phyloP scores from a whole-genome alignment of 2,329 filamentous ascomycete genomes.

The Parastagonospora nodorum region DNA sequence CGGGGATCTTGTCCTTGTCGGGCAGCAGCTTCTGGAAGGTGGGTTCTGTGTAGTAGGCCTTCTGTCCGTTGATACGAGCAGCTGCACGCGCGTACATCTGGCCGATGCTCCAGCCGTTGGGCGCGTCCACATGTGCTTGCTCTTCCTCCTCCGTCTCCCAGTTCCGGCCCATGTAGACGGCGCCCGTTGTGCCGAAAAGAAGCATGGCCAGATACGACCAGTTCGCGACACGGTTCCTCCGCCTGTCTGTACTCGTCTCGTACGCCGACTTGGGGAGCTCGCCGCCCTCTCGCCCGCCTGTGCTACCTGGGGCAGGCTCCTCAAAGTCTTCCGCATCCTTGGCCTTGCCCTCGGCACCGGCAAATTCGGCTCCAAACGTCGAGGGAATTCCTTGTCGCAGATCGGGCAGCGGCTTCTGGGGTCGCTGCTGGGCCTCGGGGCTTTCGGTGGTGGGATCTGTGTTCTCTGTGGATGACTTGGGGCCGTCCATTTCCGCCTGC shows the following conservation, averaged over 20 bases:
- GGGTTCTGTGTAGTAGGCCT: conserved; percentile 94
- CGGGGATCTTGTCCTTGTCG: conserved; percentile 62
- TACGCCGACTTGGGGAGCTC: conserved; percentile 81
- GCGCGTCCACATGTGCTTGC: conserved; percentile 68
- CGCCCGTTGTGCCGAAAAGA: conserved; percentile 60
- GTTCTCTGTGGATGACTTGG: conserved; percentile 41
- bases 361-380: conserved; percentile 79
- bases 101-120: conserved; percentile 76
- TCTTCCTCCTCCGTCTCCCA: conserved; percentile 81
- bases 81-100: conserved; percentile 82
- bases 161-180: conserved; percentile 81
- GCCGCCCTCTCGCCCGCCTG: conserved; percentile 61
- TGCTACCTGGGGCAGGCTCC: conserved; percentile 51
- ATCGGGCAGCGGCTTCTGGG: conserved; percentile 76
- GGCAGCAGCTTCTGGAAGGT: conserved; percentile 92
- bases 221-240: conserved; percentile 76
- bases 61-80: conserved; percentile 74
- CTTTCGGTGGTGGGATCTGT: conserved; percentile 49
- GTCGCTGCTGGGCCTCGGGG: conserved; percentile 48
- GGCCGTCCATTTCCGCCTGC: conserved; percentile 46
- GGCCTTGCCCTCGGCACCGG: conserved; percentile 47
- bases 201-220: conserved; percentile 70
- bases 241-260: conserved; percentile 86
- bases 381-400: conserved; percentile 94
- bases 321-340: conserved; percentile 51